Conservation (phyloP, 495 filamentous ascomycete species). For the Bathelium albidoporum region DNA sequence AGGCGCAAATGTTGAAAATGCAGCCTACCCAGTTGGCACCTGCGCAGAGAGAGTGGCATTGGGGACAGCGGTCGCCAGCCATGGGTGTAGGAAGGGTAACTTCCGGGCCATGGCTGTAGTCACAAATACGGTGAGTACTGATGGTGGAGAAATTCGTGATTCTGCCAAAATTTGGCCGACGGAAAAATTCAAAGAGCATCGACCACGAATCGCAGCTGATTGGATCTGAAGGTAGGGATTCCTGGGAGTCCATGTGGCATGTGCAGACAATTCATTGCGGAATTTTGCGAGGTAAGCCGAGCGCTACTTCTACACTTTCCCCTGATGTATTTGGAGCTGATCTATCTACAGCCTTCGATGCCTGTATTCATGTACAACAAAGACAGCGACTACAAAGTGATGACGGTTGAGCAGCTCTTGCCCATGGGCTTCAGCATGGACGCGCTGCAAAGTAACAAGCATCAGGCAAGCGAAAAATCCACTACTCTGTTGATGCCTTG, state of each 20-base stretch:
- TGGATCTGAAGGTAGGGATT: constrained; percentile 11
- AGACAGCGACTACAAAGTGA: constrained; percentile 55
- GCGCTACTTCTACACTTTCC: neutral
- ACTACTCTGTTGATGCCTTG: neutral
- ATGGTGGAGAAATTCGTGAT: neutral
- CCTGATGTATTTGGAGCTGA: neutral
- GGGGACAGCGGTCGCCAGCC: constrained; percentile 55
- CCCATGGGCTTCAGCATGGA: constrained; percentile 26
- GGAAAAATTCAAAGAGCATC: neutral
- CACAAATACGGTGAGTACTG: constrained; percentile 49
- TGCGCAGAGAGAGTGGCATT: constrained; percentile 90
- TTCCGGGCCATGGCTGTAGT: constrained; percentile 83
- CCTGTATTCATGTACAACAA: constrained; percentile 91
- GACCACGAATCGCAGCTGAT: neutral
- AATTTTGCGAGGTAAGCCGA: constrained; percentile 34
- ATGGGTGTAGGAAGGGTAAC: constrained; percentile 43
- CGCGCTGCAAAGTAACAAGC: constrained; percentile 7
- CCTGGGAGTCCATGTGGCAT: constrained; percentile 41
- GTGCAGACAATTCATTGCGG: constrained; percentile 41
- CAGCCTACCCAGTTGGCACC: constrained; percentile 78
- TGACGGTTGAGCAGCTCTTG: constrained; percentile 45
- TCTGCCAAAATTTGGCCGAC: too few species aligned
- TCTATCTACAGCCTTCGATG: constrained; percentile 41
- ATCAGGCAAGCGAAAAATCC: neutral
- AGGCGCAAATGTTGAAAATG: constrained; percentile 93